A percentile compares a stretch with the other conserved stretches of the same genome.
Evolutionary conservation across 2,329 filamentous ascomycete genomes (phyloP).

Genomic region (Alternaria ethzedia): DNA sequence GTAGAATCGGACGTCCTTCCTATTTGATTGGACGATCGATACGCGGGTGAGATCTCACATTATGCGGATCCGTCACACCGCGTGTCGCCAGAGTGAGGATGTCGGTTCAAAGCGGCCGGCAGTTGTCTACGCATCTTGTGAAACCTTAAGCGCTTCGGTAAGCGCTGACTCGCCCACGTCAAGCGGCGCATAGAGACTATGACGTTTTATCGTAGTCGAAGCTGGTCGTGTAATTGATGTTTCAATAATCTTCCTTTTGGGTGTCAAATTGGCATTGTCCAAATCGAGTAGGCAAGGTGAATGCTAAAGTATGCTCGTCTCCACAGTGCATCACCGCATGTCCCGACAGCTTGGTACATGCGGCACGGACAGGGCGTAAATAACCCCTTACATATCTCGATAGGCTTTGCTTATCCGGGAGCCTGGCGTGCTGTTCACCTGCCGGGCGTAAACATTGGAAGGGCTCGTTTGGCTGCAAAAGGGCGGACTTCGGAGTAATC

Average conservation of each 20-base stretch:
- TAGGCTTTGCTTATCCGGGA: background rate
- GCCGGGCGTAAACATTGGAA: background rate
- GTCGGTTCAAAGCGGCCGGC: background rate
- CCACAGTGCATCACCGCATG: background rate
- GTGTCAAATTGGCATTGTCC: background rate
- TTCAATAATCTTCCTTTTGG: background rate
- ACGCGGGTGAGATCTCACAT: background rate
- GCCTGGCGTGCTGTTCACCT: background rate
- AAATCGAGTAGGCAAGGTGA: background rate
- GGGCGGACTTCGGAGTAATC: slow-evolving; percentile 5
- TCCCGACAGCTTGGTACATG: background rate
- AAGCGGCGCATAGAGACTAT: background rate
- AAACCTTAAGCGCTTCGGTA: slow-evolving; percentile 8
- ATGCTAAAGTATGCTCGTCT: background rate
- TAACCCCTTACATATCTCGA: background rate
- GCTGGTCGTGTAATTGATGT: background rate
- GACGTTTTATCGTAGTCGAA: background rate
- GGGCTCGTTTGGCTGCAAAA: background rate
- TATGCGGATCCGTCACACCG: slow-evolving; percentile 4
- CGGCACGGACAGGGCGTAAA: slow-evolving; percentile 1
- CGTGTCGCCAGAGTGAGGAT: background rate
- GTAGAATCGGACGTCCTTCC: background rate
- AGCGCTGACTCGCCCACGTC: slow-evolving; percentile 1
- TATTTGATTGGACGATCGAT: background rate
- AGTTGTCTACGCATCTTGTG: slow-evolving; percentile 2